Evolutionary conservation across 805 yeast species (phyloP).

Genomic region (Torulaspora microellipsoides): DNA sequence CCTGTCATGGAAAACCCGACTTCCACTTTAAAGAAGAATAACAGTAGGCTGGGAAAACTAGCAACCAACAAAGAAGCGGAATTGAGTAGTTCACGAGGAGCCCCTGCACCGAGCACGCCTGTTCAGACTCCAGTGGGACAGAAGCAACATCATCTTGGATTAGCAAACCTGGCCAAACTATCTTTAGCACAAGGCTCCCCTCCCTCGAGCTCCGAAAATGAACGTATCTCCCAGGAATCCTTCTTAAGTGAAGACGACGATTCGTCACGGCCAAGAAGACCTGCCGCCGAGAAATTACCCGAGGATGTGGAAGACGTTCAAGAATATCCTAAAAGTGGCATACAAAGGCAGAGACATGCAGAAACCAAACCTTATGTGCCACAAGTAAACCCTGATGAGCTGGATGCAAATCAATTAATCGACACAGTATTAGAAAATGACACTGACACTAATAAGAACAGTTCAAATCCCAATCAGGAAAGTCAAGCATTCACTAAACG

Average conservation of each 20-base stretch:
- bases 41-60: slow-evolving; percentile 12
- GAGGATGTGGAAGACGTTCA: slow-evolving; percentile 5
- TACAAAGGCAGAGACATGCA: slow-evolving; percentile 3
- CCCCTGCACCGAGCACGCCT: slow-evolving; percentile 10
- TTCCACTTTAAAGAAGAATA: slow-evolving; percentile 6
- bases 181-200: slow-evolving; percentile 15
- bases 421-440: slow-evolving; percentile 13
- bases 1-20: slow-evolving; percentile 5
- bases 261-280: slow-evolving; percentile 1
- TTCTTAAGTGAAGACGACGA: slow-evolving; percentile 23
- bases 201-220: slow-evolving; percentile 12
- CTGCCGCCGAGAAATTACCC: slow-evolving; percentile 2
- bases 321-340: slow-evolving; percentile 1
- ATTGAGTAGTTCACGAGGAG: slow-evolving; percentile 18
- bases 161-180: slow-evolving; percentile 21
- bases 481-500: slow-evolving; percentile 1
- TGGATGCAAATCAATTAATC: slow-evolving; percentile 4
- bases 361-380: slow-evolving; percentile 5
- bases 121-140: slow-evolving; percentile 17
- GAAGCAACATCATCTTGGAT: slow-evolving; percentile 10
- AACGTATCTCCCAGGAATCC: slow-evolving; percentile 20
- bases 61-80: slow-evolving; percentile 24
- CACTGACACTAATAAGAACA: neutral
- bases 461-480: neutral
- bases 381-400: slow-evolving; percentile 2